Base-by-base conservation (phyloP, 108 stramenopile genomes). In the Stephanodiscus triporus region DNA sequence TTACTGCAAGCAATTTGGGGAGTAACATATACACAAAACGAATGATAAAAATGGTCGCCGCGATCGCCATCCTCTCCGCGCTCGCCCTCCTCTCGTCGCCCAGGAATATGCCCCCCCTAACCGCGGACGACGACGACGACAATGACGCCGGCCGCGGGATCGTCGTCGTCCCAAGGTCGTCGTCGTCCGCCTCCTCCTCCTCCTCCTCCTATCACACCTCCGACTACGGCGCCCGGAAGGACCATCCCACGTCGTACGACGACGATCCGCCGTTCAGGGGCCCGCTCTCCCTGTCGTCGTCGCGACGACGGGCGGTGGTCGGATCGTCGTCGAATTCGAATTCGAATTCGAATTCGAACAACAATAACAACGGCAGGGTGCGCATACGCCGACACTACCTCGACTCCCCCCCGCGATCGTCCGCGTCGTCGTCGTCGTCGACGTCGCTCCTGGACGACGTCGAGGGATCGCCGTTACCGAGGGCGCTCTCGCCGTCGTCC, bases 221-320 rank as follows among this genome's bases (percentile, higher is more conserved):
- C 23, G 68, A 64, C 22, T 85, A 78, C 47, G 80, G 77, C 11
- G 77, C 71, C 24, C 45, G 60, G 45, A 14, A 16, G 34, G 78
- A 86, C 36, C 86, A 84, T 40, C 83, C 83, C 22, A 84, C 86
- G 0, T 34, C 76, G 2, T 86, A 82, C 48, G 83, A 86, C 16
- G 80, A 81, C 29, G 64, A 74, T 45, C 86, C 86, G 16, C 48
- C 75, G 0, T 86, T 86, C 58, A 84, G 77, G 38, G 86, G 86
- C 7, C 83, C 77, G 22, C 34, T 86, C 22, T 20, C 45, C 10
- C 68, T 86, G 0, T 17, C 16, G 10, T 36, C 36, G 36, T 6
- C 6, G 6, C 36, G 4, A 36, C 36, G 6, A 36, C 36, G n/a
- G n/a, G n/a, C 32, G 32, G 32, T 40, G 10, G 40, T 40, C 40